Percentiles rank a stretch among this genome's conserved stretches.
phyloP scores from a whole-genome alignment of 2,329 filamentous ascomycete genomes.

The Alternaria longipes region DNA sequence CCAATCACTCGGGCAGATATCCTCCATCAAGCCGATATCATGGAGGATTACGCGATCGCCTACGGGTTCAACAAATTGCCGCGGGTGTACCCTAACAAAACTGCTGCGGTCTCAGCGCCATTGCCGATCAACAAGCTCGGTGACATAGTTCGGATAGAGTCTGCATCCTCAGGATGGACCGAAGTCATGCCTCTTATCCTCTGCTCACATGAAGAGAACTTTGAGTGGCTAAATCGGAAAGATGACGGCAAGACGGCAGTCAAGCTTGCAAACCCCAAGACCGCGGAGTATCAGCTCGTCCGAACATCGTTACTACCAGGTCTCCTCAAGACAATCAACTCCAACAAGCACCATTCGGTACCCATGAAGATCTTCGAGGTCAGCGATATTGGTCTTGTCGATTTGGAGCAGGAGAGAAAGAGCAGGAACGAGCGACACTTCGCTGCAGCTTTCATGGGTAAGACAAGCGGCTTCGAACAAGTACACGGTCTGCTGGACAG shows the following conservation, averaged over 20 bases:
- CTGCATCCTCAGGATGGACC: constrained; percentile 93
- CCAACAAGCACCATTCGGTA: constrained; percentile 88
- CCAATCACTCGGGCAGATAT: constrained; percentile 93
- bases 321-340: constrained; percentile 89
- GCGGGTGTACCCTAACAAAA: constrained; percentile 83
- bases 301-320: constrained; percentile 87
- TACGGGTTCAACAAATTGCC: constrained; percentile 98
- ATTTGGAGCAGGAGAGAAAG: constrained; percentile 80
- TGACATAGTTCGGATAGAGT: constrained; percentile 88
- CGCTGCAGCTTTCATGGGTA: constrained; percentile 94
- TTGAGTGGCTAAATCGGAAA: constrained; percentile 88
- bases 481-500: constrained; percentile 95
- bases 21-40: constrained; percentile 95
- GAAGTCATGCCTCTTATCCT: constrained; percentile 97
- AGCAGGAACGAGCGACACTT: constrained; percentile 92
- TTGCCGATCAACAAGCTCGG: constrained; percentile 92
- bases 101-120: constrained; percentile 84
- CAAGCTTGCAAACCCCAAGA: constrained; percentile 90
- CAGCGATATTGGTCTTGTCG: constrained; percentile 91
- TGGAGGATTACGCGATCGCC: constrained; percentile 97
- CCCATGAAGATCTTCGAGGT: constrained; percentile 95
- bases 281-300: constrained; percentile 90
- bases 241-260: constrained; percentile 87
- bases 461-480: constrained; percentile 91
- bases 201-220: constrained; percentile 98